phyloP scores from a whole-genome alignment of 108 stramenopile species.

The Fistulifera pelliculosa region DNA sequence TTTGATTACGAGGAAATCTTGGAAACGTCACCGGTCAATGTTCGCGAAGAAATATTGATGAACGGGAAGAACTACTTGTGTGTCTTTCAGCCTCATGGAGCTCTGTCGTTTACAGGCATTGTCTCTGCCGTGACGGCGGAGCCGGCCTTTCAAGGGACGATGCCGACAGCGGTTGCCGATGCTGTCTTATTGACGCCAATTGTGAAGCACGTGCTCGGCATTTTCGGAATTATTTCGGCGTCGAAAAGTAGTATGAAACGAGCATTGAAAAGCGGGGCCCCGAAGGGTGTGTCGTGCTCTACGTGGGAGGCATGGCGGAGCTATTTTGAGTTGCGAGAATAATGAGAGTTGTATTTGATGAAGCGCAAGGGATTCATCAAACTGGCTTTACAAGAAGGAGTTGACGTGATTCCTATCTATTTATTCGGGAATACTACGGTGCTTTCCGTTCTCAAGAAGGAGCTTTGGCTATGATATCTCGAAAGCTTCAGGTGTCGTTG shows the following conservation, averaged over 20 bases:
- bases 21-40: slow-evolving; percentile 30
- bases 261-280: slow-evolving; percentile 26
- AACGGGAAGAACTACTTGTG: slow-evolving; percentile 20
- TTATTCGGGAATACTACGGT: slow-evolving; percentile 73
- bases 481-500: slow-evolving; percentile 53
- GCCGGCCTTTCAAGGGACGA: slow-evolving; percentile 2
- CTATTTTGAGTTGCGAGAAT: slow-evolving; percentile 53
- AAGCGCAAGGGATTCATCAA: slow-evolving; percentile 78
- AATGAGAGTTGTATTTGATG: slow-evolving; percentile 54
- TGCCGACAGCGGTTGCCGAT: slow-evolving; percentile 27
- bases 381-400: slow-evolving; percentile 65
- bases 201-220: slow-evolving; percentile 68
- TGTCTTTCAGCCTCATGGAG: slow-evolving; percentile 52
- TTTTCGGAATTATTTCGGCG: slow-evolving; percentile 64
- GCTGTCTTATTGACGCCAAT: slow-evolving; percentile 34
- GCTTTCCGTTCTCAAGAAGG: slow-evolving; percentile 41
- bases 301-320: slow-evolving; percentile 83
- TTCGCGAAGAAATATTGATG: slow-evolving; percentile 10
- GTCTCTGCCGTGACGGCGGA: slow-evolving; percentile 2
- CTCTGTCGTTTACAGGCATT: slow-evolving; percentile 9
- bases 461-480: slow-evolving; percentile 41
- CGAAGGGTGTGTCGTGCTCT: slow-evolving; percentile 41
- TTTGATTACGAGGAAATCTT: slow-evolving; percentile 54
- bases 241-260: slow-evolving; percentile 19
- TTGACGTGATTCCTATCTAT: slow-evolving; percentile 67